phyloP scores from a whole-genome alignment of 495 filamentous ascomycete species.

The Astrothelium subdiscretum region DNA sequence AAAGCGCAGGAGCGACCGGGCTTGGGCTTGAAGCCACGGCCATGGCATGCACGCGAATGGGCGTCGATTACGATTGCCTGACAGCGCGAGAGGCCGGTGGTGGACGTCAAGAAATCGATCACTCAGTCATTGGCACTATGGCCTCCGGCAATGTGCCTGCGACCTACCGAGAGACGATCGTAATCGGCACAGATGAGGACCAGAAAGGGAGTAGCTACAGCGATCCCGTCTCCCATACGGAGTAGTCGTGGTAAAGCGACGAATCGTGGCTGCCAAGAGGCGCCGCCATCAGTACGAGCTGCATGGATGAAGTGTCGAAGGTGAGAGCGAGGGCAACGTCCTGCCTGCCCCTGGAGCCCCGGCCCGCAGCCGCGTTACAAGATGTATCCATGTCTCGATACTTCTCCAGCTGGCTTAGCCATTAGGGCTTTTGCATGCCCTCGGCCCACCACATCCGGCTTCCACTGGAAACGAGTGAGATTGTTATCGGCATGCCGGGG shows the following conservation, averaged over 20 bases:
- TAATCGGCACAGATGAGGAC: not conserved
- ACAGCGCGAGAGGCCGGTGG: not conserved
- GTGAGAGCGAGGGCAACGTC: not conserved
- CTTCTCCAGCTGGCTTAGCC: not conserved
- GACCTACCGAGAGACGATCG: not conserved
- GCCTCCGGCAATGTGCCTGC: not conserved
- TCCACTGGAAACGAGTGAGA: not conserved
- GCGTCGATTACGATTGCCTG: not conserved
- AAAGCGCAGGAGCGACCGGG: not conserved
- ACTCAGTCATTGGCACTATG: not conserved
- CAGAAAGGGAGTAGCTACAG: not conserved
- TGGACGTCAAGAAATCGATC: not conserved
- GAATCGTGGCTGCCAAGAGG: not conserved
- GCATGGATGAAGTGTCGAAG: conserved; percentile 1
- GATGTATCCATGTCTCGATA: not conserved
- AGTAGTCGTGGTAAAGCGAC: not conserved
- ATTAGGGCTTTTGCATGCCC: conserved; percentile 1
- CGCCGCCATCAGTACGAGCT: not conserved
- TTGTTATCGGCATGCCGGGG: not conserved
- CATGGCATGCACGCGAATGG: not conserved
- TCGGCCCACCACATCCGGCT: not conserved
- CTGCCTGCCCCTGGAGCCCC: not conserved
- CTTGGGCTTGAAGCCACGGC: no score
- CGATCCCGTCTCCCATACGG: not conserved
- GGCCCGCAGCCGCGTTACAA: conserved; percentile 1